A percentile compares a stretch with the other conserved stretches of the same genome.
Conservation (phyloP, 2,329 filamentous ascomycete species). For the Colletotrichum sp. region DNA sequence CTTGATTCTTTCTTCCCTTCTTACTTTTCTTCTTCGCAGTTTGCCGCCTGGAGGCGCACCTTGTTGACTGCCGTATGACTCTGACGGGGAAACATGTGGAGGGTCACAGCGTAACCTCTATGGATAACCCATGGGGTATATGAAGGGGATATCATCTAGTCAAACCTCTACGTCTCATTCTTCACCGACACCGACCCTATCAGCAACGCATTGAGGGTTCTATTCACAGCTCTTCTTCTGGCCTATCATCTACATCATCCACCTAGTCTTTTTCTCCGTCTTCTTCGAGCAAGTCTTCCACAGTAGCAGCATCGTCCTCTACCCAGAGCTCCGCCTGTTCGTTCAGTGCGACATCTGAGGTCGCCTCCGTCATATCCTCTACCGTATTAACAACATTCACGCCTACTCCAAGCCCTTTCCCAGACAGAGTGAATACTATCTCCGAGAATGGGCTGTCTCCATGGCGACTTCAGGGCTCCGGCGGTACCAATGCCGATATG, state of each 20-base stretch:
- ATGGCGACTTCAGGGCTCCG: not conserved
- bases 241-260: not conserved
- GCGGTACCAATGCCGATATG: not conserved
- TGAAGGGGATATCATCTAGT: no score
- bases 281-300: no score
- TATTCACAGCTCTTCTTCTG: not conserved
- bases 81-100: no score
- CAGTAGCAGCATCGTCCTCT: not conserved
- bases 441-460: not conserved
- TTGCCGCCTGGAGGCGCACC: no score
- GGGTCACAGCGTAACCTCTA: no score
- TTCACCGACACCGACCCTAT: not conserved
- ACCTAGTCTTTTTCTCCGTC: no score
- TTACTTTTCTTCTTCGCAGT: no score
- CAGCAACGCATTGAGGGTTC: not conserved
- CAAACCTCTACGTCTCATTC: not conserved
- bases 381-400: not conserved
- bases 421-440: fast-evolving
- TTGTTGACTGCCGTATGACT: no score
- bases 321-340: not conserved
- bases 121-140: no score
- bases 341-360: not conserved
- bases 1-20: no score
- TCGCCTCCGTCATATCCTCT: not conserved
- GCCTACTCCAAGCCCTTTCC: not conserved